A percentile compares a stretch with the other conserved stretches of the same genome.
phyloP scores from a whole-genome alignment of 1,284 basidiomycete species.

The Naganishia liquefaciens region DNA sequence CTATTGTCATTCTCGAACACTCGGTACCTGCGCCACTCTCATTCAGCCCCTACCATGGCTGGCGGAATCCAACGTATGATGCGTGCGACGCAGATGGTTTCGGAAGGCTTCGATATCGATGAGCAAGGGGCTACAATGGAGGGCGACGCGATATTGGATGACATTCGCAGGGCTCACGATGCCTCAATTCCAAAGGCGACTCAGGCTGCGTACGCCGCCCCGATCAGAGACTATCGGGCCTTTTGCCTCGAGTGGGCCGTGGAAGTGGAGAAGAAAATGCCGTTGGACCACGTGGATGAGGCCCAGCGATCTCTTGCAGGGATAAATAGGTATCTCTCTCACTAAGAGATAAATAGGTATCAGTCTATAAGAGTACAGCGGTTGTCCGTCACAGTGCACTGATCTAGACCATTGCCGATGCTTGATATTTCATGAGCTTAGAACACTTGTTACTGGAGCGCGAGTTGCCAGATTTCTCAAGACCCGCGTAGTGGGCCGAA shows the following conservation, averaged over 20 bases:
- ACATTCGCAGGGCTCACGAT: not conserved
- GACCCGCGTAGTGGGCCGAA: conserved; percentile 1
- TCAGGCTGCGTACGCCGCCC: no score
- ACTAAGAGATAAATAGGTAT: conserved; percentile 8
- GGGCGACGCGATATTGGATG: not conserved
- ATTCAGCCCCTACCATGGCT: not conserved
- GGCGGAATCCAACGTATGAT: not conserved
- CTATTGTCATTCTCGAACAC: not conserved
- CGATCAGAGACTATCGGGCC: not conserved
- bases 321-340: no score
- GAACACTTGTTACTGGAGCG: conserved; percentile 2
- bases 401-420: not conserved
- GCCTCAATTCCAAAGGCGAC: no score
- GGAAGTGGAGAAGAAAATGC: not conserved
- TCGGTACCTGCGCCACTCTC: not conserved
- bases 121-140: not conserved
- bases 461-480: conserved; percentile 5
- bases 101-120: not conserved
- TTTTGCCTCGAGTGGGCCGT: not conserved
- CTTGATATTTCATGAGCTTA: no score
- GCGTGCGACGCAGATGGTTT: not conserved
- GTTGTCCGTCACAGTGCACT: not conserved
- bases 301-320: not conserved
- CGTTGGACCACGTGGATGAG: conserved; percentile 7
- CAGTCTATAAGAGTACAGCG: not conserved